These are phyloP conservation scores for Lentinus polychrous DNA, from an alignment of 1,284 basidiomycete genomes.

Conservation along the genomic window DNA sequence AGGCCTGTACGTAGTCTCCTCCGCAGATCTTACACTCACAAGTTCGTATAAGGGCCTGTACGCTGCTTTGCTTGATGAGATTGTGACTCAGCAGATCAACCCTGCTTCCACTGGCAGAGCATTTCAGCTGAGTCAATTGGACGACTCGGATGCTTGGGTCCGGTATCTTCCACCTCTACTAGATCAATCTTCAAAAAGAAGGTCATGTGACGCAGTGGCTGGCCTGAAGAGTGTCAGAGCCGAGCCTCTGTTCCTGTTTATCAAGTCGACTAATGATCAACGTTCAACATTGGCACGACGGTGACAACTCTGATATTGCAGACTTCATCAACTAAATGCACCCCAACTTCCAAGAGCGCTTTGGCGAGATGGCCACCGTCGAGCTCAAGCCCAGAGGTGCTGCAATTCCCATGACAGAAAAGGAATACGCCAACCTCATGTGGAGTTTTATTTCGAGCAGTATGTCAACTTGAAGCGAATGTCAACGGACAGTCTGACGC, in stretches of 20 bases:
- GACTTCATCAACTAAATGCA: slow-evolving; percentile 93
- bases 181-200: slow-evolving; percentile 95
- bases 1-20: slow-evolving; percentile 7
- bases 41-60: too few species aligned
- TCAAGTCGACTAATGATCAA: background rate
- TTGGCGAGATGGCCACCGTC: slow-evolving; percentile 93
- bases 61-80: slow-evolving; percentile 96
- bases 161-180: slow-evolving; percentile 99
- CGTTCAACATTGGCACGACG: too few species aligned
- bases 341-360: slow-evolving; percentile 92
- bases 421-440: slow-evolving; percentile 96
- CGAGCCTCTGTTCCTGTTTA: slow-evolving; percentile 41
- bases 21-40: slow-evolving; percentile 65
- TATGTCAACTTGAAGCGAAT: too few species aligned
- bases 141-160: slow-evolving; percentile 88
- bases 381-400: slow-evolving; percentile 88
- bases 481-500: slow-evolving; percentile 95
- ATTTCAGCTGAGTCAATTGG: slow-evolving; percentile 99
- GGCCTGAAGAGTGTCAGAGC: slow-evolving; percentile 91
- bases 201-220: slow-evolving; percentile 69
- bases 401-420: slow-evolving; percentile 86
- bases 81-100: slow-evolving; percentile 97
- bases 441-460: slow-evolving; percentile 93
- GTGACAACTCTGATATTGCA: slow-evolving; percentile 93
- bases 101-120: slow-evolving; percentile 97